Percentiles rank a stretch among this genome's conserved stretches.
phyloP scores from a whole-genome alignment of 192 early-diverging fungal species.

The Backusella circina region DNA sequence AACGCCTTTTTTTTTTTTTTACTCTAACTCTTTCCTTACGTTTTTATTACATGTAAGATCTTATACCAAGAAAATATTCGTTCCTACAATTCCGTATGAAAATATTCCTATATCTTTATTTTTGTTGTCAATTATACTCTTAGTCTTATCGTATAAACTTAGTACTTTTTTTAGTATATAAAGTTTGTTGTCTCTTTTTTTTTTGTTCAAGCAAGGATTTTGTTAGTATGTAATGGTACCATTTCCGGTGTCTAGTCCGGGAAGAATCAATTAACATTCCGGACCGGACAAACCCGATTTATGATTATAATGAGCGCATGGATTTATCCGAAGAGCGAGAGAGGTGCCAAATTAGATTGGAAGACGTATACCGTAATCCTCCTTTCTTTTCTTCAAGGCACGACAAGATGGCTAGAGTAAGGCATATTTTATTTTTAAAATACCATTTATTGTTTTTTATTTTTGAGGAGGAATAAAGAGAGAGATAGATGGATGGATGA shows the following conservation, averaged over 20 bases:
- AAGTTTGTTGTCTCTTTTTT: background rate
- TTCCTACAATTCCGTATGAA: no score
- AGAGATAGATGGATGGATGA: background rate
- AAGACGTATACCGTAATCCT: background rate
- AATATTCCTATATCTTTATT: no score
- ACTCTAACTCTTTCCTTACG: no score
- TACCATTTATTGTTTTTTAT: background rate
- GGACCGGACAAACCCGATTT: background rate
- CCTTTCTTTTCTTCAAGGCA: slow-evolving; percentile 3
- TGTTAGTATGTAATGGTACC: no score
- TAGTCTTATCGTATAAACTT: background rate
- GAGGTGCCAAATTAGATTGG: background rate
- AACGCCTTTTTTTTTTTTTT: no score
- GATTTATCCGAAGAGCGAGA: background rate
- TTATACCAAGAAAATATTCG: no score
- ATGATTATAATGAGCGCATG: background rate
- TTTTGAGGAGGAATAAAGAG: background rate
- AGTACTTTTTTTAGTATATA: background rate
- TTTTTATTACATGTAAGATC: no score
- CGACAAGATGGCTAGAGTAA: slow-evolving; percentile 3
- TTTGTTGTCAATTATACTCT: background rate
- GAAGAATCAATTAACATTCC: background rate
- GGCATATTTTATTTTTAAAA: background rate
- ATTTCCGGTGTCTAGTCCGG: background rate
- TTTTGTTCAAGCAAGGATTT: no score